phyloP scores from a whole-genome alignment of 2,329 filamentous ascomycete genomes.

The Paecilomyces sp. region DNA sequence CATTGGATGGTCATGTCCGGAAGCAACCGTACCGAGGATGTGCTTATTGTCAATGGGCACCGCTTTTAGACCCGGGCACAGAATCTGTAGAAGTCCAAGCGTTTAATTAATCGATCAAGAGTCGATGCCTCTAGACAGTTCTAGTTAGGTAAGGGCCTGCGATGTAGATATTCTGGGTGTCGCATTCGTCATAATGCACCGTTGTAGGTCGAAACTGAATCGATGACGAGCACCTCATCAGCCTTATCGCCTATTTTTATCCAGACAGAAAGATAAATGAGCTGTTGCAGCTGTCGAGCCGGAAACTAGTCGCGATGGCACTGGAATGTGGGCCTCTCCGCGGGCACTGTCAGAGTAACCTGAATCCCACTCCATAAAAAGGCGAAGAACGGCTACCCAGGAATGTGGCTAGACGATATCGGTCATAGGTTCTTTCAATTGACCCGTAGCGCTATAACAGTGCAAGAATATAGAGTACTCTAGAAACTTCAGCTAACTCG shows the following conservation, averaged over 20 bases:
- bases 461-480: neutral
- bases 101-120: neutral
- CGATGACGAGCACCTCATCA: neutral
- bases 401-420: neutral
- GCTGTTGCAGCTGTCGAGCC: neutral
- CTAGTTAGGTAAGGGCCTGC: neutral
- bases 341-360: neutral
- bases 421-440: neutral
- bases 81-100: neutral
- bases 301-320: neutral
- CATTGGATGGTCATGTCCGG: neutral
- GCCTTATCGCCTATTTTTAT: neutral
- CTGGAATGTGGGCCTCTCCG: neutral
- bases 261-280: neutral
- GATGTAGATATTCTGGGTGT: neutral
- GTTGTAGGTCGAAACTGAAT: neutral
- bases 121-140: neutral
- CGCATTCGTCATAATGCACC: neutral
- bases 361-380: neutral
- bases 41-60: neutral
- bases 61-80: neutral
- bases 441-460: neutral
- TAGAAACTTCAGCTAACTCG: neutral
- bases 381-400: neutral
- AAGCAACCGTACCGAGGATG: neutral